Evolutionary conservation across 345 rosid species (phyloP), one percentile per base, ranked within the genome.

Genomic region (Cardiospermum halicacabum): DNA sequence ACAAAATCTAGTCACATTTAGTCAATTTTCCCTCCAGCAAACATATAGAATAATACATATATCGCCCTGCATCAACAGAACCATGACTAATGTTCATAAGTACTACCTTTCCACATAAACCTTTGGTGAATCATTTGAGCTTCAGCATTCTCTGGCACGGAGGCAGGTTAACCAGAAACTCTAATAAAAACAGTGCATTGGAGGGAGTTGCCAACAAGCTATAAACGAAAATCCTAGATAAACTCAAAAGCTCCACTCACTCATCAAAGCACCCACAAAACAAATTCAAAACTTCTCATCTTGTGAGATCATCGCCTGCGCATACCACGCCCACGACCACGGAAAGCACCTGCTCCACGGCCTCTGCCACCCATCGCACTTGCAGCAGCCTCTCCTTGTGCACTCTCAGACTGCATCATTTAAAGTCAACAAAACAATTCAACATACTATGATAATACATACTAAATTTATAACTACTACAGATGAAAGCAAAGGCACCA

Each of bases 261-360:
- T 4, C 51, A 15, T 51, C 15, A 30, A 31, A 21, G 47, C n/a
- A n/a, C 27, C 13, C 8, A 18, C 56, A 19, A 27, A 18, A 18
- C 7, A 19, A 11, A 5, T 37, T 18, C 53, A 39, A 55, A 13
- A 42, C 1, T 48, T 47, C 15, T 2, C 19, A 11, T 58, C n/a
- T 18, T 26, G 55, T 53, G 21, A 62, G 78, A 68, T 85, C 78
- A 95, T 71, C 93, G 89, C 70, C 99, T 91, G 71, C 96, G 73
- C 99, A 95, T 91, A 45, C 99, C 99, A 51, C 96, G 92, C n/a
- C 99, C 98, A 37, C 96, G 91, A 31, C 99, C 96, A 53, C 87
- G 78, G 66, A 79, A 75, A 68, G 74, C 91, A 77, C 80, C 85
- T 21, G 92, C 88, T 22, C 92, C 89, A 58, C 80, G 88, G 12